Evolutionary conservation across 805 yeast species (phyloP).

Genomic region (Ogataea allantospora): DNA sequence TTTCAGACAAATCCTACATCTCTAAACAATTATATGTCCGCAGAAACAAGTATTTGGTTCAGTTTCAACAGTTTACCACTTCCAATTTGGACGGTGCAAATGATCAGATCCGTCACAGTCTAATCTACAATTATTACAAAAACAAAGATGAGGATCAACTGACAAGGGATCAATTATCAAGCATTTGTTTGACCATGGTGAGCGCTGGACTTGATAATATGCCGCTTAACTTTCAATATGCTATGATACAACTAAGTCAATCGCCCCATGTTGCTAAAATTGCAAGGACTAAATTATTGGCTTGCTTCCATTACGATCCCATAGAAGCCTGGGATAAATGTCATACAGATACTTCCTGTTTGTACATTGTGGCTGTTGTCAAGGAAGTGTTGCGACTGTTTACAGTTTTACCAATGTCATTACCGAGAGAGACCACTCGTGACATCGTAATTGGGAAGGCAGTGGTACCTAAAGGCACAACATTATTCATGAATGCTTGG

Average conservation of each 20-base stretch:
- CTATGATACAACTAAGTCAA: constrained; percentile 57
- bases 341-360: constrained; percentile 36
- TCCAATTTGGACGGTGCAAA: constrained; percentile 14
- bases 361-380: constrained; percentile 54
- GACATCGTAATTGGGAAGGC: constrained; percentile 40
- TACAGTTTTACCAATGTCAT: constrained; percentile 63
- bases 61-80: constrained; percentile 34
- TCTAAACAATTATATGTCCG: constrained; percentile 36
- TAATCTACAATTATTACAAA: constrained; percentile 29
- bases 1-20: constrained; percentile 15
- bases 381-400: constrained; percentile 62
- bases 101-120: constrained; percentile 16
- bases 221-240: constrained; percentile 59
- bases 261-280: constrained; percentile 39
- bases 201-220: constrained; percentile 79
- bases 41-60: constrained; percentile 49
- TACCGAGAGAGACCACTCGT: constrained; percentile 61
- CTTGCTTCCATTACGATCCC: constrained; percentile 28
- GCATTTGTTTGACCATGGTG: constrained; percentile 70
- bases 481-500: constrained; percentile 63
- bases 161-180: constrained; percentile 44
- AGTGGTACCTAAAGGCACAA: constrained; percentile 54
- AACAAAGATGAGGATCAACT: constrained; percentile 22
- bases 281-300: constrained; percentile 43
- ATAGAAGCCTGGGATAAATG: constrained; percentile 27